phyloP scores from a whole-genome alignment of 2,329 filamentous ascomycete genomes.

The Ramularia endophylla region DNA sequence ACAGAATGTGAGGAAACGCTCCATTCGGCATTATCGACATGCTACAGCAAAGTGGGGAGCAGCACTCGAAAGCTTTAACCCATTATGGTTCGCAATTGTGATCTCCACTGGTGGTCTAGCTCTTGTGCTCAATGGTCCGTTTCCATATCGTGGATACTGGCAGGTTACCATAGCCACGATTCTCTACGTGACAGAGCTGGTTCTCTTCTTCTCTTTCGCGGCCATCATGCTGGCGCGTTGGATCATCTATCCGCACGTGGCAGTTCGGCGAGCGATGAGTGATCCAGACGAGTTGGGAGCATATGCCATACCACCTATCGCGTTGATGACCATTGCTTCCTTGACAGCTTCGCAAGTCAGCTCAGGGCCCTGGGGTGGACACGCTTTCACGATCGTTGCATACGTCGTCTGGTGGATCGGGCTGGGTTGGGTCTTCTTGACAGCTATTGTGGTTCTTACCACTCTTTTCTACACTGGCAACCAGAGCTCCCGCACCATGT shows the following conservation, averaged over 20 bases:
- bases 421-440: conserved; percentile 7
- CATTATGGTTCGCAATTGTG: conserved; percentile 8
- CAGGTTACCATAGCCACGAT: conserved; percentile 7
- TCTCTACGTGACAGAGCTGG: conserved; percentile 4
- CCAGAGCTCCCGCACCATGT: conserved; percentile 3
- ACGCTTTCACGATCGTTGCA: conserved; percentile 13
- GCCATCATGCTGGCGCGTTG: conserved; percentile 2
- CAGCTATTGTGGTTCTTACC: conserved; percentile 8
- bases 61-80: conserved; percentile 7
- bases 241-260: conserved; percentile 9
- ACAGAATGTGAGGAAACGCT: conserved; percentile 6
- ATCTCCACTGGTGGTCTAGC: conserved; percentile 10
- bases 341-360: conserved; percentile 9
- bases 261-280: too few relatives aligned
- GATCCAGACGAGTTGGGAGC: too few relatives aligned
- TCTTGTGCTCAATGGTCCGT: conserved; percentile 6
- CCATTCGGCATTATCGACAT: conserved; percentile 10
- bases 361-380: conserved; percentile 10
- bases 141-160: conserved; percentile 10
- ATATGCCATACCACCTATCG: too few relatives aligned
- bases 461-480: conserved; percentile 8
- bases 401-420: conserved; percentile 17
- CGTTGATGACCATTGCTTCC: too few relatives aligned
- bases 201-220: conserved; percentile 9
- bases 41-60: conserved; percentile 12